Conservation (phyloP, 75 land plant genomes). For the Selaginella tamariscina region DNA sequence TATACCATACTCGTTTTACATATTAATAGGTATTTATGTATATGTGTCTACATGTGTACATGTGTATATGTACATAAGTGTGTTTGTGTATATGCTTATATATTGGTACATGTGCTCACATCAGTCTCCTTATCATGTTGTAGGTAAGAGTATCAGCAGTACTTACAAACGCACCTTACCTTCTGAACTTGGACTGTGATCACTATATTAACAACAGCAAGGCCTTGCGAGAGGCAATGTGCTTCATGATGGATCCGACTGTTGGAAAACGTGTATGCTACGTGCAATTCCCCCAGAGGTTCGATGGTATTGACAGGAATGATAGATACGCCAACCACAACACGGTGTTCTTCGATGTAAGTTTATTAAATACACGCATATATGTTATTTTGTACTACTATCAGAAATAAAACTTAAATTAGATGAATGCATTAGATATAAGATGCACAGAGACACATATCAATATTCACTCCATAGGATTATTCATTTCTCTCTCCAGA, state of each 20-base stretch:
- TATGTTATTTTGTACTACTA: too few relatives aligned
- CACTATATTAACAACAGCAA: slow-evolving; percentile 91
- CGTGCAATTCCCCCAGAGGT: slow-evolving; percentile 86
- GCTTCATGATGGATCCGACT: slow-evolving; percentile 82
- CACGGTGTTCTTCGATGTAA: slow-evolving; percentile 77
- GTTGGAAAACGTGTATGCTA: slow-evolving; percentile 63
- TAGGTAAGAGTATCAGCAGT: slow-evolving; percentile 81
- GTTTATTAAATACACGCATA: slow-evolving; percentile 22
- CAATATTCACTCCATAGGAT: too few relatives aligned
- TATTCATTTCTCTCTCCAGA: neutral
- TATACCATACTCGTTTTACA: too few relatives aligned
- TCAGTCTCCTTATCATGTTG: neutral
- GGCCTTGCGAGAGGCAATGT: slow-evolving; percentile 83
- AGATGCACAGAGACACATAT: too few relatives aligned
- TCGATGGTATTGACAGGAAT: slow-evolving; percentile 69
- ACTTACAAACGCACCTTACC: slow-evolving; percentile 71
- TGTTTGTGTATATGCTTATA: too few relatives aligned
- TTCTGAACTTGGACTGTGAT: slow-evolving; percentile 78
- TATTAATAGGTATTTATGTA: too few relatives aligned
- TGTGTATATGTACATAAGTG: too few relatives aligned
- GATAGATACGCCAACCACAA: slow-evolving; percentile 85
- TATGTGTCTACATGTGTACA: too few relatives aligned
- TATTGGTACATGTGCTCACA: too few relatives aligned
- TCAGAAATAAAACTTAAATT: too few relatives aligned
- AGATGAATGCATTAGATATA: too few relatives aligned